Evolutionary conservation across 768 basidiomycete species (phyloP).

Genomic region (Strobilomyces dryophilus): DNA sequence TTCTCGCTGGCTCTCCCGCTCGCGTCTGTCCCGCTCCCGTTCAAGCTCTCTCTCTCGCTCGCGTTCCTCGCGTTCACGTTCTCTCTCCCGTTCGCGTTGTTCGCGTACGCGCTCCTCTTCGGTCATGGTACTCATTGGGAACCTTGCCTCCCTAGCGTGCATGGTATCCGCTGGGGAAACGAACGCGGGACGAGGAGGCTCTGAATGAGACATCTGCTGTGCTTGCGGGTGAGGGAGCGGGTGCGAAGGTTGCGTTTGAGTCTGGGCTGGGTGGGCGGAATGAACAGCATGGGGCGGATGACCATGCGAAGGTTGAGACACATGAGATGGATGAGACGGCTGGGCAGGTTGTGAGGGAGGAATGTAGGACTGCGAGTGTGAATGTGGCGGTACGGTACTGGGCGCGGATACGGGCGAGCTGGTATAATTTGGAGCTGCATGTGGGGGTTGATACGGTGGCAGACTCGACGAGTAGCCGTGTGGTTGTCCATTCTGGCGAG

Average conservation of each 20-base stretch:
- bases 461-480: slow-evolving; percentile 16
- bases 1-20: slow-evolving; percentile 20
- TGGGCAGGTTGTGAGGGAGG: slow-evolving; percentile 10
- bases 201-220: slow-evolving; percentile 25
- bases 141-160: slow-evolving; percentile 24
- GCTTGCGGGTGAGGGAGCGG: slow-evolving; percentile 23
- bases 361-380: slow-evolving; percentile 29
- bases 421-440: slow-evolving; percentile 10
- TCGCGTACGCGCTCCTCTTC: slow-evolving; percentile 23
- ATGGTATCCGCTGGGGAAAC: slow-evolving; percentile 29
- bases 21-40: slow-evolving; percentile 15
- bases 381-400: slow-evolving; percentile 4
- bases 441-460: slow-evolving; percentile 13
- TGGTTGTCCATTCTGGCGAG: slow-evolving; percentile 18
- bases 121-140: slow-evolving; percentile 3
- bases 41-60: slow-evolving; percentile 22
- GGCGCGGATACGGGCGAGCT: slow-evolving; percentile 17
- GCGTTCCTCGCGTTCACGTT: slow-evolving; percentile 18
- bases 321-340: slow-evolving; percentile 10
- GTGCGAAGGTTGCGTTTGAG: slow-evolving; percentile 26
- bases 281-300: slow-evolving; percentile 17
- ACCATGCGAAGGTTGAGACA: slow-evolving; percentile 15
- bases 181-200: slow-evolving; percentile 19
- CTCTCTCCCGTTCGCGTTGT: slow-evolving; percentile 18
- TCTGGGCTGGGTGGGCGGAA: slow-evolving; percentile 13